Evolutionary conservation across 164 flowering plant species (phyloP), one percentile per base, ranked within the genome.

Genomic region (Euptelea pleiosperma): DNA sequence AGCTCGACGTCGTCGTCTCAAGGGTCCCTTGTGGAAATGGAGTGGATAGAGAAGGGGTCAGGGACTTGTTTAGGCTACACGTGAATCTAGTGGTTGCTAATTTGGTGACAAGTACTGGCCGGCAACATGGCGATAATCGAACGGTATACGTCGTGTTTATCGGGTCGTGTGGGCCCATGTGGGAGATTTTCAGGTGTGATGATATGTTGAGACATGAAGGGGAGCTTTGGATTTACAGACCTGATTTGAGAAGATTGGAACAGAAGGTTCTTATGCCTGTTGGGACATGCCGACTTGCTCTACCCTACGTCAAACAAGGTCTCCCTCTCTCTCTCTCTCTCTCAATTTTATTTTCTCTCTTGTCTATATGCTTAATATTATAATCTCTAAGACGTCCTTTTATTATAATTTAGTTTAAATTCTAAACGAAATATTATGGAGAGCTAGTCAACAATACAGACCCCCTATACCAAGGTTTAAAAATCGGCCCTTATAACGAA

Each of bases 121-220:
- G 71, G 61, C 22, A 6, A 30, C 15, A 30, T 3, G 76, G 43
- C 1, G 21, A 18, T n/a, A 56, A 67, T 58, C 65, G 74, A 52
- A 18, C 66, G 16, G 75, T 77, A 55, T 70, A 63, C 55, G 84
- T 68, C 6, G 93, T 80, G 65, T 82, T 88, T 43, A 14, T 79
- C 4, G 89, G 86, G 0, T 33, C 67, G 1, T 84, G 89, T 59
- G 81, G 65, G 63, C 85, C 96, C 12, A 89, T 89, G 91, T 19
- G 43, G 76, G 93, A 89, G 79, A 55, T 89, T 2, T 89, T 84
- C 58, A 64, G 86, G 35, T 86, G 94, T 36, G 87, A 86, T 58
- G 96, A 89, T 69, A 55, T 83, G 10, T 24, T 85, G 58, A 55
- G 19, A 26, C 63, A 60, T 8, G 76, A 41, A 15, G 80, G 66